These are phyloP conservation scores for Penicillium longicatenatum DNA, from an alignment of 495 filamentous ascomycete genomes.

Conservation along the genomic window DNA sequence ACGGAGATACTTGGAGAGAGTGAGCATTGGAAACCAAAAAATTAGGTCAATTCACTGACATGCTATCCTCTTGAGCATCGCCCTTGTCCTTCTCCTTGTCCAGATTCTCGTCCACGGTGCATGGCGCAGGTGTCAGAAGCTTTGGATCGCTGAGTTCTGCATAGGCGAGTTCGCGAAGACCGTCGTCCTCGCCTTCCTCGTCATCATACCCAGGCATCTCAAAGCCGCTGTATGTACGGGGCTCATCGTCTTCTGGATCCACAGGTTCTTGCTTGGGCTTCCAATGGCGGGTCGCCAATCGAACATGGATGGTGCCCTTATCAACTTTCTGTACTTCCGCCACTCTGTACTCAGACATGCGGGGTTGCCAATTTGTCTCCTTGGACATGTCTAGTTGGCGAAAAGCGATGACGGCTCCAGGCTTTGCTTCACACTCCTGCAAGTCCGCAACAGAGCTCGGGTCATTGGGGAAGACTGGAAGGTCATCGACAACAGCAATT, in stretches of 20 bases:
- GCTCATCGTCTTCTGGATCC: slow-evolving; percentile 51
- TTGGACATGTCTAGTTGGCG: slow-evolving; percentile 73
- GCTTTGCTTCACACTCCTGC: slow-evolving; percentile 49
- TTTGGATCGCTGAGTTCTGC: slow-evolving; percentile 63
- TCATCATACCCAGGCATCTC: slow-evolving; percentile 64
- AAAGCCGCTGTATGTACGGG: slow-evolving; percentile 63
- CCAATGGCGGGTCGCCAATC: slow-evolving; percentile 71
- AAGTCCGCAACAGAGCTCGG: slow-evolving; percentile 56
- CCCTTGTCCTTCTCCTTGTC: slow-evolving; percentile 16
- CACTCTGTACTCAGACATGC: slow-evolving; percentile 65
- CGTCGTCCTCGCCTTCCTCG: slow-evolving; percentile 56
- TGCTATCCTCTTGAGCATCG: slow-evolving; percentile 39
- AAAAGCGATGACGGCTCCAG: slow-evolving; percentile 77
- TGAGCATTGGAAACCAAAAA: slow-evolving; percentile 35
- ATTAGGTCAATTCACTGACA: slow-evolving; percentile 45
- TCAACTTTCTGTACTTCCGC: slow-evolving; percentile 62
- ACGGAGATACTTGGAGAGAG: slow-evolving; percentile 37
- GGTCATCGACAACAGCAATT: slow-evolving; percentile 48
- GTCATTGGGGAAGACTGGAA: slow-evolving; percentile 70
- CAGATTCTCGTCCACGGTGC: slow-evolving; percentile 7
- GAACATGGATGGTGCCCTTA: slow-evolving; percentile 55
- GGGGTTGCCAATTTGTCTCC: slow-evolving; percentile 76
- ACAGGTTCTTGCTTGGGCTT: slow-evolving; percentile 48
- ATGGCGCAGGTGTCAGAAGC: slow-evolving; percentile 48
- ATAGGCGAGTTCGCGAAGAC: slow-evolving; percentile 53